A percentile compares a stretch with the other conserved stretches of the same genome.
Evolutionary conservation across 2,329 filamentous ascomycete species (phyloP).

Genomic region (Trichoderma asperellum): DNA sequence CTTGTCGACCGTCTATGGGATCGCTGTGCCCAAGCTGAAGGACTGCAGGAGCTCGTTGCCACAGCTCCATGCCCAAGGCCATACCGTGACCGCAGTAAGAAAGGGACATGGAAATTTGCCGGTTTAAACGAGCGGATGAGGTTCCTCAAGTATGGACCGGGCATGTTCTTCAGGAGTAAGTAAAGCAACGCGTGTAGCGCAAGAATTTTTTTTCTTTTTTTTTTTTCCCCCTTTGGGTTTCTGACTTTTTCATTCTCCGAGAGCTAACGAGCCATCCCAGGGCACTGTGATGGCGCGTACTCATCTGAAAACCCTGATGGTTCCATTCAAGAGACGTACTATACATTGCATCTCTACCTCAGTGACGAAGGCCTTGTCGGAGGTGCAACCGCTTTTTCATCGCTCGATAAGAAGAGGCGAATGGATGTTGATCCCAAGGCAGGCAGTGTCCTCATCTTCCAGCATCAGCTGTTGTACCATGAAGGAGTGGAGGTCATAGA

Average conservation of each 20-base stretch:
- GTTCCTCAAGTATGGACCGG: conserved; percentile 72
- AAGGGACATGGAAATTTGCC: conserved; percentile 48
- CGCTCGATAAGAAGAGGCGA: conserved; percentile 44
- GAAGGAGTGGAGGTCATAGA: conserved; percentile 56
- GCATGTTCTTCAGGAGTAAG: conserved; percentile 70
- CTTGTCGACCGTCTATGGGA: conserved; percentile 66
- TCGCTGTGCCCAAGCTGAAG: conserved; percentile 54
- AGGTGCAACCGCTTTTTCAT: conserved; percentile 61
- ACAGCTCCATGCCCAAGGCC: conserved; percentile 36
- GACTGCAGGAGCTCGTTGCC: conserved; percentile 47
- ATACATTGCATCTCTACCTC: conserved; percentile 59
- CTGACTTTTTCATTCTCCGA: neutral
- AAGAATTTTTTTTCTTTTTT: no score
- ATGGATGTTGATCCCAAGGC: conserved; percentile 60
- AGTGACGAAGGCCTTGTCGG: conserved; percentile 48
- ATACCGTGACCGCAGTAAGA: conserved; percentile 33
- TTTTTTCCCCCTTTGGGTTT: no score
- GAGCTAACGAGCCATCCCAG: conserved; percentile 39
- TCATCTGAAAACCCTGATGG: conserved; percentile 43
- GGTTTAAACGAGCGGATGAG: conserved; percentile 73
- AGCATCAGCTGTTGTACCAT: conserved; percentile 57
- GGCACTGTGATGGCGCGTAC: conserved; percentile 71
- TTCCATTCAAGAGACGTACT: conserved; percentile 53
- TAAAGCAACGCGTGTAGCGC: neutral
- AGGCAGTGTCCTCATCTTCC: conserved; percentile 64